These are phyloP conservation scores for Suaeda aralocaspica DNA, from an alignment of 148 eudicot genomes.

Conservation along the genomic window DNA sequence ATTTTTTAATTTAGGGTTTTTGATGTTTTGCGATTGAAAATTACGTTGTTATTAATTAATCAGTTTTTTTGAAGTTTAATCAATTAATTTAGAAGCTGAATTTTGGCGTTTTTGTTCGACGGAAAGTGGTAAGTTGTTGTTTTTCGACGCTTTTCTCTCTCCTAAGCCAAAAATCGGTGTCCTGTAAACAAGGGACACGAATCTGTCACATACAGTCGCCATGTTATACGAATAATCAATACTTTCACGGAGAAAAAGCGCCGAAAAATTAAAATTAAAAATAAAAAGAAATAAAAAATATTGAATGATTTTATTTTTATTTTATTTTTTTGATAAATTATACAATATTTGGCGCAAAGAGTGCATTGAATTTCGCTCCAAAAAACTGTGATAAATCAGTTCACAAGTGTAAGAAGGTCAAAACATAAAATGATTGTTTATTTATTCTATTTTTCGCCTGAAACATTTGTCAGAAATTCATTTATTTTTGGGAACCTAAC, in stretches of 20 bases:
- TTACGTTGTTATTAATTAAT: not conserved
- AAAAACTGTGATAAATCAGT: constrained; percentile 29
- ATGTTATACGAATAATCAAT: constrained; percentile 15
- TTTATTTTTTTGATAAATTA: not conserved
- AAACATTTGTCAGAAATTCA: constrained; percentile 25
- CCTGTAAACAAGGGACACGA: constrained; percentile 37
- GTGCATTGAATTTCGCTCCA: constrained; percentile 27
- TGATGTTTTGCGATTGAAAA: not conserved
- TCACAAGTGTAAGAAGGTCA: constrained; percentile 36
- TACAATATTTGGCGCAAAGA: constrained; percentile 8
- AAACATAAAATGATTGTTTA: constrained; percentile 19
- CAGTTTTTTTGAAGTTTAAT: not conserved
- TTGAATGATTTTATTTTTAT: not conserved
- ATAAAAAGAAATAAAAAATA: constrained; percentile 2
- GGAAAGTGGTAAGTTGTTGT: not conserved
- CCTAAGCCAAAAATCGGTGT: constrained; percentile 29
- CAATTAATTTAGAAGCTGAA: too few relatives aligned
- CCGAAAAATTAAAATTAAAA: constrained; percentile 7
- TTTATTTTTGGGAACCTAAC: constrained; percentile 2
- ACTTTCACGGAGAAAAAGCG: constrained; percentile 19
- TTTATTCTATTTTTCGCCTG: constrained; percentile 1
- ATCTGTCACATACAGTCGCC: constrained; percentile 36
- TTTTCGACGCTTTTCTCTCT: constrained; percentile 13
- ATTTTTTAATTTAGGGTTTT: not conserved
- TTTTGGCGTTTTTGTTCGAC: not conserved